These are phyloP conservation scores for Penicillium verhagenii DNA, from an alignment of 495 filamentous ascomycete genomes.

Conservation along the genomic window DNA sequence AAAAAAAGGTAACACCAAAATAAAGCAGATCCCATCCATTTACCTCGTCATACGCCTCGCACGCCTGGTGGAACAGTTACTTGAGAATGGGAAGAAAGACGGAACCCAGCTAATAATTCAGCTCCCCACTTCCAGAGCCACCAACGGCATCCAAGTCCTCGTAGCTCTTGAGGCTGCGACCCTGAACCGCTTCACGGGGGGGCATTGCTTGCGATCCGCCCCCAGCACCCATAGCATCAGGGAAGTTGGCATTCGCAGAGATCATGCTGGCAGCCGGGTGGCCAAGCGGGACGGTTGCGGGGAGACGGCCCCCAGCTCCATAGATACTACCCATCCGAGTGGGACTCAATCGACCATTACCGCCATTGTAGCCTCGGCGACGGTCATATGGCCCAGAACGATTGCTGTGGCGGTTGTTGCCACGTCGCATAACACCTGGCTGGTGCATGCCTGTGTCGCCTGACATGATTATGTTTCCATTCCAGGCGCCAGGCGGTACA, in stretches of 20 bases:
- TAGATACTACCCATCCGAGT: conserved; percentile 40
- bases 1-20: not conserved
- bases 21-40: not conserved
- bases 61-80: not conserved
- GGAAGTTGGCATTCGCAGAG: conserved; percentile 47
- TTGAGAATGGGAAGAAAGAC: conserved; percentile 1
- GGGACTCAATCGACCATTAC: conserved; percentile 41
- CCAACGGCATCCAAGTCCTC: conserved; percentile 87
- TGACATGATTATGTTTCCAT: conserved; percentile 42
- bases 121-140: conserved; percentile 53
- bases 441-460: conserved; percentile 48
- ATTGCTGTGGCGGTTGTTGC: conserved; percentile 50
- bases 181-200: conserved; percentile 82
- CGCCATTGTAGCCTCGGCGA: conserved; percentile 33
- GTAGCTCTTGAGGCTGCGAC: conserved; percentile 90
- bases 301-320: conserved; percentile 34
- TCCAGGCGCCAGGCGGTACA: conserved; percentile 51
- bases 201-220: conserved; percentile 69
- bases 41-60: conserved; percentile 2
- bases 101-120: conserved; percentile 53
- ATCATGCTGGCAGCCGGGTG: conserved; percentile 43
- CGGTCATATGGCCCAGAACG: conserved; percentile 61
- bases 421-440: conserved; percentile 58
- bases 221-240: conserved; percentile 48
- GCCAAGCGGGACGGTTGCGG: conserved; percentile 39